A percentile compares a stretch with the other conserved stretches of the same genome.
Evolutionary conservation across 169 alveolate species (phyloP).

Genomic region (Plasmodium yoelii): DNA sequence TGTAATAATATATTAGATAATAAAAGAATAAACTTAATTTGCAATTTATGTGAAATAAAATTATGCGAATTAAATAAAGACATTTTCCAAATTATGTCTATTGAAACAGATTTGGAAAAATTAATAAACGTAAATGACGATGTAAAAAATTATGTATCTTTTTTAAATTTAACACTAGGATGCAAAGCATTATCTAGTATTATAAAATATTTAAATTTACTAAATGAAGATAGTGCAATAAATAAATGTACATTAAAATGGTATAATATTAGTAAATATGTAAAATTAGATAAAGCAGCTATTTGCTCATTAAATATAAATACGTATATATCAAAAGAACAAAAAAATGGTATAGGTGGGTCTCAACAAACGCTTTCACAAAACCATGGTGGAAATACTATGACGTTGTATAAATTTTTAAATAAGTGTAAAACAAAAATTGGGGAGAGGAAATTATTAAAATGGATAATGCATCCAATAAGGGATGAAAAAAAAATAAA

Average conservation of each 20-base stretch:
- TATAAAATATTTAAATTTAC: constrained; percentile 76
- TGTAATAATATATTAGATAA: constrained; percentile 49
- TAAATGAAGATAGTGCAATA: constrained; percentile 76
- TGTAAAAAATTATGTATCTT: constrained; percentile 77
- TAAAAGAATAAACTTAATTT: constrained; percentile 46
- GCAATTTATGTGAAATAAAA: constrained; percentile 63
- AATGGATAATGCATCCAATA: constrained; percentile 97
- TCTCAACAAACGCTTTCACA: too few relatives aligned
- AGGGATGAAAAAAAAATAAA: constrained; percentile 91
- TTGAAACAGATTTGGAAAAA: constrained; percentile 78
- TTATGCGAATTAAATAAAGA: constrained; percentile 19
- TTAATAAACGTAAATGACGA: constrained; percentile 76
- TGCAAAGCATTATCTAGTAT: constrained; percentile 76
- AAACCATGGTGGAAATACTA: neutral
- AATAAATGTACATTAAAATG: constrained; percentile 76
- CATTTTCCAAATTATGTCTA: constrained; percentile 40
- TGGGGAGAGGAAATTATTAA: constrained; percentile 93
- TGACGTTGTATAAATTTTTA: constrained; percentile 87
- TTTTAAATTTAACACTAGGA: constrained; percentile 73
- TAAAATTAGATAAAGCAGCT: constrained; percentile 86
- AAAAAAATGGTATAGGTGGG: neutral
- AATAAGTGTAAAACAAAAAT: constrained; percentile 94
- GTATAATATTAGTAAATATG: constrained; percentile 79
- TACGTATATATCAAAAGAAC: constrained; percentile 27
- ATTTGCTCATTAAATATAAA: constrained; percentile 79